Evolutionary conservation across 768 basidiomycete genomes (phyloP).

Genomic region (Rhodotorula taiwanensis): DNA sequence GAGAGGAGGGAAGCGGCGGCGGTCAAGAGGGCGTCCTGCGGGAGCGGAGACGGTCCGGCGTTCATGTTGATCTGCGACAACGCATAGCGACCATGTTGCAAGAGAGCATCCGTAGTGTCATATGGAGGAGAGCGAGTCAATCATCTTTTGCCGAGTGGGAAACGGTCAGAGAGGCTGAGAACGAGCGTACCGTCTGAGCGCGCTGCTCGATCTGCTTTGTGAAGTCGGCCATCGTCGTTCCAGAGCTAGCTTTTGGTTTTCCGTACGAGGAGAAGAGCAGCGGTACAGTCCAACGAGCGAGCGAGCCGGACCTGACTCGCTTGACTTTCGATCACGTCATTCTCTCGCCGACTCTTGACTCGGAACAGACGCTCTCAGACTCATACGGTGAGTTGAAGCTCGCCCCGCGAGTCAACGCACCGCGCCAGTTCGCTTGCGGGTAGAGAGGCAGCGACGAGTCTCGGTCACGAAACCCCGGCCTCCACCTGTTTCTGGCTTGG

Average conservation of each 20-base stretch:
- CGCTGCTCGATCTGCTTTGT: constrained; percentile 9
- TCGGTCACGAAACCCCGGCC: no score
- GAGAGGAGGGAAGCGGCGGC: constrained; percentile 70
- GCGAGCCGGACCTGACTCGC: not conserved
- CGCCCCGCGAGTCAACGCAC: not conserved
- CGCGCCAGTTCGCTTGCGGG: no score
- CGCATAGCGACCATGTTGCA: no score
- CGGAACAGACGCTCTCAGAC: no score
- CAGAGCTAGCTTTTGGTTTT: no score
- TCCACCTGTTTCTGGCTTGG: no score
- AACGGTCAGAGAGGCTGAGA: not conserved
- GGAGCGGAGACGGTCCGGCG: constrained; percentile 87
- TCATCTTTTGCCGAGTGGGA: not conserved
- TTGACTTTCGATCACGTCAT: no score
- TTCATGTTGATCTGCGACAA: constrained; percentile 78
- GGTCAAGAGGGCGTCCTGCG: constrained; percentile 73
- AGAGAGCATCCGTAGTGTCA: no score
- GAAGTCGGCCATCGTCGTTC: constrained; percentile 16
- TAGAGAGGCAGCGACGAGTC: no score
- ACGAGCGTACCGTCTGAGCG: constrained; percentile 3
- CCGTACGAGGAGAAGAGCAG: rapidly evolving
- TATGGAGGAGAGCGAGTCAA: not conserved
- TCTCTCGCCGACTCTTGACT: no score
- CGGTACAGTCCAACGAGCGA: no score
- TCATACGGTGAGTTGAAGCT: not conserved